These are phyloP conservation scores for Aspergillus taichungensis DNA, from an alignment of 495 filamentous ascomycete species.

Conservation along the genomic window DNA sequence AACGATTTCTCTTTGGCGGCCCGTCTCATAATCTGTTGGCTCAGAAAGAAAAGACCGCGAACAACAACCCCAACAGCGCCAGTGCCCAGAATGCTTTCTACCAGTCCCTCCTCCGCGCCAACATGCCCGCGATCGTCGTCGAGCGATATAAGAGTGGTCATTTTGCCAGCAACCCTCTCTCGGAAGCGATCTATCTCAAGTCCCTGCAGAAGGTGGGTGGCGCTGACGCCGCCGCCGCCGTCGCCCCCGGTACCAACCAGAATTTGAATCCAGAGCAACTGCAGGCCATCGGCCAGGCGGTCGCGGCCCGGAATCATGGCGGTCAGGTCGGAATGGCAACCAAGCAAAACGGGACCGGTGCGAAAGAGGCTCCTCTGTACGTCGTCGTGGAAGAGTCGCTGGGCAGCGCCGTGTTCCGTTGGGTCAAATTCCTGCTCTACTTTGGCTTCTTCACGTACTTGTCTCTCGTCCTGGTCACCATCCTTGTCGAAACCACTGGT, in stretches of 20 bases:
- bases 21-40: conserved; percentile 52
- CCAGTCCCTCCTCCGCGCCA: conserved; percentile 76
- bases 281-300: conserved; percentile 79
- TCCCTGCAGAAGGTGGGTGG: conserved; percentile 62
- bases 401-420: conserved; percentile 71
- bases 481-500: conserved; percentile 70
- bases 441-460: conserved; percentile 71
- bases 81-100: conserved; percentile 90
- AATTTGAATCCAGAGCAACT: conserved; percentile 53
- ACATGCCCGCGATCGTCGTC: conserved; percentile 85
- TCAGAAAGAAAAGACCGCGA: conserved; percentile 78
- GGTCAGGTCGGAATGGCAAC: conserved; percentile 45
- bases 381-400: conserved; percentile 93
- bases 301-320: conserved; percentile 65
- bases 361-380: conserved; percentile 73
- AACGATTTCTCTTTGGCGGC: conserved; percentile 46
- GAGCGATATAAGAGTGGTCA: conserved; percentile 79
- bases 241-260: conserved; percentile 23
- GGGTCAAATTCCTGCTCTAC: conserved; percentile 75
- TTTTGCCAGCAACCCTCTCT: conserved; percentile 67
- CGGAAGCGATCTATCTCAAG: conserved; percentile 63
- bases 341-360: conserved; percentile 49
- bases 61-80: conserved; percentile 78
- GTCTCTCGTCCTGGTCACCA: conserved; percentile 61
- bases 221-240: conserved; percentile 32